A percentile compares a stretch with the other conserved stretches of the same genome.
phyloP scores from a whole-genome alignment of 2,329 filamentous ascomycete species.

The Botrytis galanthina region DNA sequence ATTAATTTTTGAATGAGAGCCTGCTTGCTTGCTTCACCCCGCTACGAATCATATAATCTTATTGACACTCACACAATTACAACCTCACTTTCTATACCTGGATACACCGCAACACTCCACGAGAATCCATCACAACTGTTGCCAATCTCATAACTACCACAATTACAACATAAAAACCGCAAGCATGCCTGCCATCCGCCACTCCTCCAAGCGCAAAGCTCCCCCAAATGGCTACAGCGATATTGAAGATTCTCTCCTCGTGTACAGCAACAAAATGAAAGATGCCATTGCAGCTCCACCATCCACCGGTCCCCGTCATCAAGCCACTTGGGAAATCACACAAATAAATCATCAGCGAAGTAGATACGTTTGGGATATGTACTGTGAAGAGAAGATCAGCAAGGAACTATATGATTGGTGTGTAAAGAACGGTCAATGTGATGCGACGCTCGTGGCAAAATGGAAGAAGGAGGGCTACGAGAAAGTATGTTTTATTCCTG shows the following conservation, averaged over 20 bases:
- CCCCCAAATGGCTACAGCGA: slow-evolving; percentile 85
- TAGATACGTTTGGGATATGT: slow-evolving; percentile 94
- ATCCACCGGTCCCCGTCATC: slow-evolving; percentile 77
- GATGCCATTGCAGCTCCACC: slow-evolving; percentile 88
- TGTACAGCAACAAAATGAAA: slow-evolving; percentile 90
- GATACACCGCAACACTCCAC: not conserved
- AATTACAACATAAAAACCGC: not conserved
- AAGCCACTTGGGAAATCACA: slow-evolving; percentile 95
- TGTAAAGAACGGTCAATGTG: slow-evolving; percentile 93
- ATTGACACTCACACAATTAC: not conserved
- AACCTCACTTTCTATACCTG: not conserved
- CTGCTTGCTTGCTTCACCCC: slow-evolving; percentile 12
- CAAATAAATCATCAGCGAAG: slow-evolving; percentile 92
- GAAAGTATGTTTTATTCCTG: slow-evolving; percentile 59
- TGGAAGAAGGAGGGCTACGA: slow-evolving; percentile 99
- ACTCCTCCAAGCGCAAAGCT: slow-evolving; percentile 73
- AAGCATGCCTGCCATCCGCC: slow-evolving; percentile 73
- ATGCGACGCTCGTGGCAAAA: slow-evolving; percentile 94
- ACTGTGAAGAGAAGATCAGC: slow-evolving; percentile 94
- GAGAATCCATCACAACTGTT: not conserved
- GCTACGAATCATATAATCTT: slow-evolving; percentile 1
- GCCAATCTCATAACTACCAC: not conserved
- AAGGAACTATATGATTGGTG: slow-evolving; percentile 93
- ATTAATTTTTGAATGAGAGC: slow-evolving; percentile 10
- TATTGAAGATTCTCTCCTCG: slow-evolving; percentile 81